Evolutionary conservation across 2,329 filamentous ascomycete genomes (phyloP).

Genomic region (Harringtonia lauricola): DNA sequence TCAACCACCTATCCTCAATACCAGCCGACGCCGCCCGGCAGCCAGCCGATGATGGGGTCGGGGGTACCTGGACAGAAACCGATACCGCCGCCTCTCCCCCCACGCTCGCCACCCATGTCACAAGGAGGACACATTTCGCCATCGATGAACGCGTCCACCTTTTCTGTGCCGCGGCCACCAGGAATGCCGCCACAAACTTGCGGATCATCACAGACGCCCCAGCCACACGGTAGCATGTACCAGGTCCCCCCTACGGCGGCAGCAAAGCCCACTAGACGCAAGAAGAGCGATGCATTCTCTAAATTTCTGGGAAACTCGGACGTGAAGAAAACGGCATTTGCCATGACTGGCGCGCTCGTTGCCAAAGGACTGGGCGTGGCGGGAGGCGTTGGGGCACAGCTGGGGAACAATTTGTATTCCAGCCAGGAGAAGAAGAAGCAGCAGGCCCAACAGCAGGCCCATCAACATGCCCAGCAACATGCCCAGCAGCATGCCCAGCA

Average conservation of each 20-base stretch:
- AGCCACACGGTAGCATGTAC: not conserved
- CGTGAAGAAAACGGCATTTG: constrained; percentile 8
- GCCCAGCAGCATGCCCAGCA: not conserved
- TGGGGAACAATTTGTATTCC: not conserved
- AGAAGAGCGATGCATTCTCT: constrained; percentile 4
- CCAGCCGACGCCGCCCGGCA: too few species aligned
- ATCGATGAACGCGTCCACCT: too few species aligned
- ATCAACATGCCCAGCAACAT: not conserved
- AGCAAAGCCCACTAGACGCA: not conserved
- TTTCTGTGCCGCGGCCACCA: too few species aligned
- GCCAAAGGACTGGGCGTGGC: constrained; percentile 7
- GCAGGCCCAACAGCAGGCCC: constrained; percentile 2
- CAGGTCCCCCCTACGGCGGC: not conserved
- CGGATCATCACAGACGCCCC: too few species aligned
- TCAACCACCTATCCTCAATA: too few species aligned
- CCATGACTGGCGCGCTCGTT: constrained; percentile 7
- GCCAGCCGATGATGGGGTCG: too few species aligned
- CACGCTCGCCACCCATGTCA: too few species aligned
- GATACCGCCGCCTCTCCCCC: not conserved
- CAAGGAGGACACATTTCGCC: too few species aligned
- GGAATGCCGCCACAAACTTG: too few species aligned
- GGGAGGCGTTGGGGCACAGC: constrained; percentile 4
- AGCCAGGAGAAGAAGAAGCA: constrained; percentile 7
- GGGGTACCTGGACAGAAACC: not conserved
- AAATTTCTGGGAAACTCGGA: constrained; percentile 11